Evolutionary conservation across 2,329 filamentous ascomycete species (phyloP).

Genomic region (Hirsutella thompsonii): DNA sequence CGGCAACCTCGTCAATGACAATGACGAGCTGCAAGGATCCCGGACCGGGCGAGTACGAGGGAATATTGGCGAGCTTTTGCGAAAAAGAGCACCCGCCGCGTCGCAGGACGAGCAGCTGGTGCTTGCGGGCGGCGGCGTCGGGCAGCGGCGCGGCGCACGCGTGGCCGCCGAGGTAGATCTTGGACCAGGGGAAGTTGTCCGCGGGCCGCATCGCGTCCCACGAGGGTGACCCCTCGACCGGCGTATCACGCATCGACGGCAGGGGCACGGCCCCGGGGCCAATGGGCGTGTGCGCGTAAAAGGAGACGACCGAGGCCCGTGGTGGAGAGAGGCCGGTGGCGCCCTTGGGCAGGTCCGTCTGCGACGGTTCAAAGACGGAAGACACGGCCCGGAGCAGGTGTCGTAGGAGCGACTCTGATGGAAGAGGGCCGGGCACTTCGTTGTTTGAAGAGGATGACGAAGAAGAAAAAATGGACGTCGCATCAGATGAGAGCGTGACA

Average conservation of each 20-base stretch:
- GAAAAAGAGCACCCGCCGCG: conserved; percentile 78
- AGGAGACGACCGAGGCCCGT: conserved; percentile 32
- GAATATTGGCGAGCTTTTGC: conserved; percentile 75
- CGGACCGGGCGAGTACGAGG: conserved; percentile 51
- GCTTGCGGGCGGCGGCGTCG: conserved; percentile 33
- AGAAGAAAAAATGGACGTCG: background rate
- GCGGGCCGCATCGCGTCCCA: conserved; percentile 23
- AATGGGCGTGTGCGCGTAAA: conserved; percentile 39
- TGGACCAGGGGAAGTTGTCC: conserved; percentile 50
- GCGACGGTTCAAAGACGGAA: conserved; percentile 26
- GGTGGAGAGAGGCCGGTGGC: conserved; percentile 2
- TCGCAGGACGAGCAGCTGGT: conserved; percentile 72
- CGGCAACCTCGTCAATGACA: conserved; percentile 41
- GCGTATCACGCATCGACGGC: conserved; percentile 49
- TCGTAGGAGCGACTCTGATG: conserved; percentile 29
- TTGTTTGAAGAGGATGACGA: background rate
- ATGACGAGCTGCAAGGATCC: conserved; percentile 67
- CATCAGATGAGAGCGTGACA: background rate
- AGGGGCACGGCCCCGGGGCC: conserved; percentile 54
- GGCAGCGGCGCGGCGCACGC: conserved; percentile 49
- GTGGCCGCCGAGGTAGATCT: conserved; percentile 57
- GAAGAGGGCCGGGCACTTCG: conserved; percentile 3
- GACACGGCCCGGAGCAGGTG: conserved; percentile 32
- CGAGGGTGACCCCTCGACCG: conserved; percentile 26
- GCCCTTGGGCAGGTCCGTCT: conserved; percentile 15